Base-by-base conservation (phyloP, 805 yeast species). In the Starmera amethionina region DNA sequence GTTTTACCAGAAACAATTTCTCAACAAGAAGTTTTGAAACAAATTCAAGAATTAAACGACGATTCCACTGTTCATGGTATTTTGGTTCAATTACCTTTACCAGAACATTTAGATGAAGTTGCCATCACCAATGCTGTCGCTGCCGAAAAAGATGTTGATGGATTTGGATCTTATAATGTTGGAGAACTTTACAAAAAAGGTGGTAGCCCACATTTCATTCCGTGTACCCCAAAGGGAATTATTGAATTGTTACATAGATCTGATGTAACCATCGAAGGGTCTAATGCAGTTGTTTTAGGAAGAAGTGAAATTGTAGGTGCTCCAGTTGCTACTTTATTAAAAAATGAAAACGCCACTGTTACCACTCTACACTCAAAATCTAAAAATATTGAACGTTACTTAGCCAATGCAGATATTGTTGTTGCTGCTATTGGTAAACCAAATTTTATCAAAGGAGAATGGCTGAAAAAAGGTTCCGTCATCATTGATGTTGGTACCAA, bases 401-500 rank as follows among this genome's bases (percentile, higher is more conserved):
- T 88, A 22, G 65, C 65, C 40, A 65, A 66, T 35, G 96, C 96
- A 9, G 97, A 93, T 59, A 77, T 90, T 40, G 84, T 90, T 15
- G 82, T 90, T 36, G 87, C 95, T 37, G 97, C 97, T 14, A 82
- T 89, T 49, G 98, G 97, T 41, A 72, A 75, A 44, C 85, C 97
- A 18, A 77, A 78, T 42, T 89, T 73, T 54, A 85, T 90, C 46
- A 78, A 84, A 59, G 95, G 87, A 36, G 94, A 82, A 44, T 80
- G 95, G 87, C 64, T 90, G 51, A 93, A 90, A 62, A 70, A 73
- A 32, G 95, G 85, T 37, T 82, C 86, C 36, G 77, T 86, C 12
- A 89, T 93, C 14, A 77, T 90, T 43, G 98, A 90, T 61, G 98
- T 90, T 43, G 98, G 98, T 51, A 90, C 87, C 55, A 90, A 93